phyloP scores from a whole-genome alignment of 2,329 filamentous ascomycete genomes.

The Cadophora gregata region DNA sequence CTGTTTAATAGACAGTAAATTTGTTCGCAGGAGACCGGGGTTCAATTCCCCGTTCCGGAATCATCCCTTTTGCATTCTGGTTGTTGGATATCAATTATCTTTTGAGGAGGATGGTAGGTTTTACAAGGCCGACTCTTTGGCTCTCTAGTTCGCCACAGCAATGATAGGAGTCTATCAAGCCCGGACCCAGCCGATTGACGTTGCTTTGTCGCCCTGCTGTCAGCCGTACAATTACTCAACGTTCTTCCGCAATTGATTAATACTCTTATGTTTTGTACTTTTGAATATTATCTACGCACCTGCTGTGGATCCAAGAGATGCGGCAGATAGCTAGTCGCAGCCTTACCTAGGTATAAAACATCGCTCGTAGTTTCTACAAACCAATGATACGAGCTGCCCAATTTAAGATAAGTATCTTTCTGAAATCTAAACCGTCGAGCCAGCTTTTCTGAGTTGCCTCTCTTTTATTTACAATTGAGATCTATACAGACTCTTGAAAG shows the following conservation, averaged over 20 bases:
- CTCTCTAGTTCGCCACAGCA: background rate
- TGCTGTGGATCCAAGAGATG: too few relatives aligned
- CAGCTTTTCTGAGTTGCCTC: background rate
- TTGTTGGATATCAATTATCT: background rate
- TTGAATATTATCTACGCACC: too few relatives aligned
- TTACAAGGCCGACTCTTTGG: background rate
- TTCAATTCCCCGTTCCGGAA: conserved; percentile 15
- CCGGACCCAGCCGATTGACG: background rate
- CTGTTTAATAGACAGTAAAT: conserved; percentile 1
- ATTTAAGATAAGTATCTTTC: too few relatives aligned
- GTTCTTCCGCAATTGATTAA: too few relatives aligned
- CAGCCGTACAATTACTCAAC: too few relatives aligned
- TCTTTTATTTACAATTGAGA: background rate
- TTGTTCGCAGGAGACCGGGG: conserved; percentile 14
- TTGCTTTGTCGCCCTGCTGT: too few relatives aligned
- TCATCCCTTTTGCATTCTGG: background rate
- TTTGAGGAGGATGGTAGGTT: background rate
- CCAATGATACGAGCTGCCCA: too few relatives aligned
- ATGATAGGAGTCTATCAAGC: background rate
- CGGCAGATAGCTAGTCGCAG: too few relatives aligned
- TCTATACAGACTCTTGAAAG: background rate
- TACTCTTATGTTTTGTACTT: too few relatives aligned
- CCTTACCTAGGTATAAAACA: too few relatives aligned
- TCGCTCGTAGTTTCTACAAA: too few relatives aligned
- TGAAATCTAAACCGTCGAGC: too few relatives aligned